A percentile compares a stretch with the other conserved stretches of the same genome.
Evolutionary conservation across 768 basidiomycete genomes (phyloP).

Genomic region (Amanita jacksonii): DNA sequence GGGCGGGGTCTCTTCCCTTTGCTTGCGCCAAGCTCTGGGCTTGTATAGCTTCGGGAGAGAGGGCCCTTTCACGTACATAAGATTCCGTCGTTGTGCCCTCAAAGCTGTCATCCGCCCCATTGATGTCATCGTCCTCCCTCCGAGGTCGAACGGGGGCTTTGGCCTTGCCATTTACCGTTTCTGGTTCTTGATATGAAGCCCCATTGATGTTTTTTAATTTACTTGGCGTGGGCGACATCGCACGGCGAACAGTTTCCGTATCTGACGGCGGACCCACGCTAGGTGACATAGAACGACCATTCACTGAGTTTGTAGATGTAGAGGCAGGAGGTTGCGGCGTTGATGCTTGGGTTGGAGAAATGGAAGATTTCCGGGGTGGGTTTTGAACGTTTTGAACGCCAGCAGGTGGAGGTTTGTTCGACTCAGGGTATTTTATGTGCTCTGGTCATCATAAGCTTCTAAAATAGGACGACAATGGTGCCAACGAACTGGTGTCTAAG

Average conservation of each 20-base stretch:
- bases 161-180: constrained; percentile 36
- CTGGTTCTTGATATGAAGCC: constrained; percentile 20
- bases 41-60: constrained; percentile 64
- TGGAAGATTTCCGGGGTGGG: constrained; percentile 39
- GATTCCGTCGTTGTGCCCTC: constrained; percentile 43
- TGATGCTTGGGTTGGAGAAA: constrained; percentile 26
- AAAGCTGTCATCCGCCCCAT: constrained; percentile 43
- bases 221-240: constrained; percentile 50
- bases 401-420: constrained; percentile 24
- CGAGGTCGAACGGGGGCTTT: constrained; percentile 43
- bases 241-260: constrained; percentile 50
- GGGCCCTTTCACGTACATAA: constrained; percentile 33
- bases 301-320: constrained; percentile 16
- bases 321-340: constrained; percentile 19
- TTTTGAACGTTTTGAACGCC: constrained; percentile 24
- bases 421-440: constrained; percentile 90
- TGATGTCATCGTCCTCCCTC: constrained; percentile 32
- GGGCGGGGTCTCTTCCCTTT: constrained; percentile 53
- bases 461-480: constrained; percentile 5
- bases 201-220: constrained; percentile 41
- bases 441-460: constrained; percentile 31
- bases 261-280: constrained; percentile 32
- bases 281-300: constrained; percentile 61
- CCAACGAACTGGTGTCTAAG: constrained; percentile 68
- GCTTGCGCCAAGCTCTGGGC: constrained; percentile 23